A percentile compares a stretch with the other conserved stretches of the same genome.
These are phyloP conservation scores for Huntiella moniliformis DNA, from an alignment of 2,329 filamentous ascomycete species.

Conservation along the genomic window DNA sequence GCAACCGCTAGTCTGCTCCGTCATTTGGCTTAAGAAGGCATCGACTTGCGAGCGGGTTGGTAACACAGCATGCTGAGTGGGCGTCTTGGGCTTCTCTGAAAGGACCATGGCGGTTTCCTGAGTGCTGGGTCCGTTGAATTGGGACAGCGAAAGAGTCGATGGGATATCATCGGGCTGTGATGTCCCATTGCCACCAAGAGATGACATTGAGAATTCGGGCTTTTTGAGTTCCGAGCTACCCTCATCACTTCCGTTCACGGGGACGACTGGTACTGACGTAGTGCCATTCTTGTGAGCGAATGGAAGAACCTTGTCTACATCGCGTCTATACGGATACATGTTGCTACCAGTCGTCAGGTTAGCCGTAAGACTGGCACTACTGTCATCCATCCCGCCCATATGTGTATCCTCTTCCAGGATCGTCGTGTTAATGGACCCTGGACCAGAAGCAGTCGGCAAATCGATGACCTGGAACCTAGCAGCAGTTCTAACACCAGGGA, in stretches of 20 bases:
- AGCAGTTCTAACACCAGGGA: slow-evolving; percentile 35
- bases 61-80: slow-evolving; percentile 15
- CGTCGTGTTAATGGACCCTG: slow-evolving; percentile 24
- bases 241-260: slow-evolving; percentile 56
- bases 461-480: slow-evolving; percentile 34
- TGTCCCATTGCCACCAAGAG: neutral
- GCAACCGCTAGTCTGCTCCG: slow-evolving; percentile 51
- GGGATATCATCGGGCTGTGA: neutral
- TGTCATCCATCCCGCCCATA: slow-evolving; percentile 38
- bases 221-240: slow-evolving; percentile 57
- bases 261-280: slow-evolving; percentile 37
- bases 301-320: slow-evolving; percentile 28
- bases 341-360: slow-evolving; percentile 18
- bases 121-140: slow-evolving; percentile 1
- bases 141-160: neutral
- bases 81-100: neutral
- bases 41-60: slow-evolving; percentile 31
- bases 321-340: neutral
- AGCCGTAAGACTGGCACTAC: slow-evolving; percentile 13
- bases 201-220: slow-evolving; percentile 20
- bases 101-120: neutral
- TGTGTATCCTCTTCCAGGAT: slow-evolving; percentile 34
- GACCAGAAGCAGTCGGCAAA: slow-evolving; percentile 17
- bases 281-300: slow-evolving; percentile 46
- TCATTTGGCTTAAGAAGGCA: slow-evolving; percentile 43